Conservation (phyloP, 176 grass and related monocot species). For the Stipa capillata region DNA sequence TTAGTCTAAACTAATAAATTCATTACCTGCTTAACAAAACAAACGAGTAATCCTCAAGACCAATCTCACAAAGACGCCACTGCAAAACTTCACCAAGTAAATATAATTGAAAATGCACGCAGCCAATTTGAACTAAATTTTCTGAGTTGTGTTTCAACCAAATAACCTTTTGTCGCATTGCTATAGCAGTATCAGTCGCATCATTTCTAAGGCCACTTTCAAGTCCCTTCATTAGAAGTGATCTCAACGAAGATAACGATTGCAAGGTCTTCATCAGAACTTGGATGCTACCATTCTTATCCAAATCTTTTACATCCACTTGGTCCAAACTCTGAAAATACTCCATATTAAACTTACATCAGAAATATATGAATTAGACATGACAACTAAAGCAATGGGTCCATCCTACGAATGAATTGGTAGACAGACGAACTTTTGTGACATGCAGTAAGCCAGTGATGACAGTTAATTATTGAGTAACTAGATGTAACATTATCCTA, state of each 20-base stretch:
- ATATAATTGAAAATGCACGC: constrained; percentile 22
- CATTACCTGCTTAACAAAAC: constrained; percentile 83
- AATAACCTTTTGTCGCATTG: constrained; percentile 93
- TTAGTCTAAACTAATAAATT: background rate
- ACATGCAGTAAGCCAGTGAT: background rate
- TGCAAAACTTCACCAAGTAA: constrained; percentile 35
- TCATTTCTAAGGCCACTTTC: constrained; percentile 97
- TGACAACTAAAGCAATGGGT: background rate
- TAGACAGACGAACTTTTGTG: background rate
- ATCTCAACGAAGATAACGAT: constrained; percentile 65
- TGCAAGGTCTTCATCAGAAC: constrained; percentile 65
- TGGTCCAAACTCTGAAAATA: constrained; percentile 67
- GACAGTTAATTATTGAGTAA: background rate
- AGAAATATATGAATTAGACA: background rate
- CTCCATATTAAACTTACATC: constrained; percentile 16
- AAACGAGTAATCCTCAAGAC: constrained; percentile 95
- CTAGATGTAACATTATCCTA: background rate
- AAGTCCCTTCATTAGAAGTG: constrained; percentile 67
- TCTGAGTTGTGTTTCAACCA: background rate
- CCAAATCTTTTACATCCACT: constrained; percentile 25
- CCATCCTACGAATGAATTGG: background rate
- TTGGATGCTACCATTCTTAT: constrained; percentile 32
- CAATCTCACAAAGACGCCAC: constrained; percentile 96
- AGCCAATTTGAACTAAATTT: constrained; percentile 1
- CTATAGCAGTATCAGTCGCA: constrained; percentile 81